Conservation (phyloP, 1,284 basidiomycete species). For the Ganoderma meredithae region DNA sequence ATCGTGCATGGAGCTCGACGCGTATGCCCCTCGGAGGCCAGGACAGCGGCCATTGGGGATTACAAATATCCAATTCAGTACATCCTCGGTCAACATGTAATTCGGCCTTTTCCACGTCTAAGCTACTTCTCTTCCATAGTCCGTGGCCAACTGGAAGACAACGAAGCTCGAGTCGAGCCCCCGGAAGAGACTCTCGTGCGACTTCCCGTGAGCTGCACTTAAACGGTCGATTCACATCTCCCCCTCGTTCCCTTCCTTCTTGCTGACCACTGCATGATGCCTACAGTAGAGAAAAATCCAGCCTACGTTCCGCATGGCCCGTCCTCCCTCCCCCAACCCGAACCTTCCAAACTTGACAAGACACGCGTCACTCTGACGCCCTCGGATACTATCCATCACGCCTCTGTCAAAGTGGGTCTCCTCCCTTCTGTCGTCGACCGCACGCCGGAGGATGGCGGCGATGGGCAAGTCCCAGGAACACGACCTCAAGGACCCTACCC, state of each 20-base stretch:
- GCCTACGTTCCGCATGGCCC: neutral
- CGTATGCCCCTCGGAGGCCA: neutral
- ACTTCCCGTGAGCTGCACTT: neutral
- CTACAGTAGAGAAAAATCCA: neutral
- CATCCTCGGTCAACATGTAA: neutral
- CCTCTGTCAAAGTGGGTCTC: slow-evolving; percentile 8
- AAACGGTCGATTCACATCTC: neutral
- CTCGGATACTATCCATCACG: neutral
- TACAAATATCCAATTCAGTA: neutral
- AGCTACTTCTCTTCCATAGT: neutral
- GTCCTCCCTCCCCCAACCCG: neutral
- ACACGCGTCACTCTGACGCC: neutral
- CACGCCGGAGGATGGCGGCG: slow-evolving; percentile 18
- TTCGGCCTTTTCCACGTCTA: neutral
- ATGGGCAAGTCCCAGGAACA: neutral
- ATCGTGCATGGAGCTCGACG: neutral
- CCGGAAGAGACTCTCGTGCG: neutral
- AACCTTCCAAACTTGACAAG: neutral
- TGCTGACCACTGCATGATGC: neutral
- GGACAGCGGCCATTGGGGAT: neutral
- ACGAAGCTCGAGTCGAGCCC: neutral
- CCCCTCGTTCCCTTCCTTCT: neutral
- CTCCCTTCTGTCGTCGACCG: slow-evolving; percentile 30
- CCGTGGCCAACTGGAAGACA: neutral
- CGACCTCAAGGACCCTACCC: neutral